Evolutionary conservation across 768 basidiomycete genomes (phyloP), one percentile per base, ranked within the genome.

Genomic region (Infundibulicybe gibba): DNA sequence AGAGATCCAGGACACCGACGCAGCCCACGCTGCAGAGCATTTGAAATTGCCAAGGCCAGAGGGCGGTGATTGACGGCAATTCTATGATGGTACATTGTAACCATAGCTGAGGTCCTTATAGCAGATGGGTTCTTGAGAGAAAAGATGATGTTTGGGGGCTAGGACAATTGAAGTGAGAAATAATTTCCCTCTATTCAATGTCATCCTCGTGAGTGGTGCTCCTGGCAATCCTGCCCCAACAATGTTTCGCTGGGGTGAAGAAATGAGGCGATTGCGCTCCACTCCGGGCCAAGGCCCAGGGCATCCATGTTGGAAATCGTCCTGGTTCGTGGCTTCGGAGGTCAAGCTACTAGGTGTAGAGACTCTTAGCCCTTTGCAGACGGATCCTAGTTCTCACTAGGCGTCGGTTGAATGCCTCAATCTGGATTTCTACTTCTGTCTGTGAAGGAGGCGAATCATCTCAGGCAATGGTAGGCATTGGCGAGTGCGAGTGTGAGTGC

Each of bases 241-340:
- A 8, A 8, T 3, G 25, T 25, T 25, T 25, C 25, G 25, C 25
- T 19, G 17, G 9, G 43, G 41, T 5, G 52, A 47, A 2, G 49
- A 48, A 58, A 44, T 2, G 54, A 45, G 17, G 51, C 56, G 41
- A 52, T 58, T 11, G 66, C 56, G 39, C 65, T 68, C 41, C 72
- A 65, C 43, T 72, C 62, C 3, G 25, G 25, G 19, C 84, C 82
- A 13, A 84, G 58, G 3, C 83, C 83, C 2, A 86, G 61, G 68
- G 77, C 75, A 57, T 84, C 83, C 78, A 85, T 79, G 47, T 77
- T 71, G 17, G 83, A 83, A 15, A 79, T 62, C 21, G 79, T 78
- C 52, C 81, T 70, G 30, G 72, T 61, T 34, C 71, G 45, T 38
- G 17, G 16, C 20, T 14, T n/a, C 43, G 31, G 32, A 32, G 25